Conservation (phyloP, 441 rosid species). For the Croton setiger region DNA sequence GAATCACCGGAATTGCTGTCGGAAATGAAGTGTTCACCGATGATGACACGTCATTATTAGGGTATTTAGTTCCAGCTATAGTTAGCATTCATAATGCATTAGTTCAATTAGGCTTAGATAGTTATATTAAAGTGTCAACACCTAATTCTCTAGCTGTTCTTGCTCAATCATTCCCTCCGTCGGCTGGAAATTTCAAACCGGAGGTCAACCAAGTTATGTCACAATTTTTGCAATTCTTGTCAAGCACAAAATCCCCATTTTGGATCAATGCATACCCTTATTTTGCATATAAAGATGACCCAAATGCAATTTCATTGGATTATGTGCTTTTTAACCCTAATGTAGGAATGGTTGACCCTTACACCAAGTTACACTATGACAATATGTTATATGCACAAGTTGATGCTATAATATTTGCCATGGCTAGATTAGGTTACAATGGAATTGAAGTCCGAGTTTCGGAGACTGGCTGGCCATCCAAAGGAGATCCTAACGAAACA, state of each 20-base stretch:
- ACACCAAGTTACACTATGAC: constrained; percentile 63
- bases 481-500: constrained; percentile 57
- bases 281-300: constrained; percentile 69
- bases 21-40: constrained; percentile 48
- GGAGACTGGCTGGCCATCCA: constrained; percentile 92
- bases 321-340: constrained; percentile 77
- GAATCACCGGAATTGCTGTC: constrained; percentile 42
- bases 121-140: constrained; percentile 51
- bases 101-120: constrained; percentile 42
- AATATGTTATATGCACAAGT: constrained; percentile 87
- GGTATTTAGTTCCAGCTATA: constrained; percentile 46
- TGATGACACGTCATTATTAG: constrained; percentile 25
- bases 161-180: constrained; percentile 61
- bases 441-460: constrained; percentile 59
- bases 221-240: constrained; percentile 50
- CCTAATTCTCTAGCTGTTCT: constrained; percentile 61
- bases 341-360: constrained; percentile 53
- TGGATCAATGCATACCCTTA: constrained; percentile 82
- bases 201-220: constrained; percentile 45
- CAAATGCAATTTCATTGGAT: constrained; percentile 44
- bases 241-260: constrained; percentile 54
- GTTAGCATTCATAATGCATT: constrained; percentile 35
- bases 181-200: constrained; percentile 49
- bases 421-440: constrained; percentile 49
- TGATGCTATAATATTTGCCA: constrained; percentile 69